Percentiles rank a stretch among this genome's conserved stretches.
Evolutionary conservation across 768 basidiomycete genomes (phyloP).

Genomic region (Paxillus involutus): DNA sequence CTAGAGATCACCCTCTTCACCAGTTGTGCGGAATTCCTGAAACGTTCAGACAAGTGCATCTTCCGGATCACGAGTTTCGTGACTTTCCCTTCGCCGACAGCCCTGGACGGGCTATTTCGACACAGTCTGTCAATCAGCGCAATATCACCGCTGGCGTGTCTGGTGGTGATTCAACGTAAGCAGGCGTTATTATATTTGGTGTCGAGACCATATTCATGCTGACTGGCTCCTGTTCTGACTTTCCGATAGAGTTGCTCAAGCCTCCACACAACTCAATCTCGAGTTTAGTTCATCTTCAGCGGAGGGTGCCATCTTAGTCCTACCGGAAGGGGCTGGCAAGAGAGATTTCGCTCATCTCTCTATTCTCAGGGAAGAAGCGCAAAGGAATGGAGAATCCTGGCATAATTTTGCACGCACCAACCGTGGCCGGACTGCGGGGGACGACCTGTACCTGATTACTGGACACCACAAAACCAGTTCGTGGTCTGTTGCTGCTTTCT

Average conservation of each 20-base stretch:
- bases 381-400: conserved; percentile 28
- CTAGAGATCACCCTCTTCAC: conserved; percentile 31
- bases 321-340: conserved; percentile 33
- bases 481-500: conserved; percentile 29
- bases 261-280: background rate
- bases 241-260: too few relatives aligned
- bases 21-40: conserved; percentile 26
- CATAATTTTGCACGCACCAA: conserved; percentile 28
- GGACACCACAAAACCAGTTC: conserved; percentile 25
- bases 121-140: too few relatives aligned
- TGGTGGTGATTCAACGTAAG: too few relatives aligned
- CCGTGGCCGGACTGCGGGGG: conserved; percentile 18
- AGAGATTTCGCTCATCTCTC: conserved; percentile 24
- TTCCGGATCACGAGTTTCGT: background rate
- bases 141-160: too few relatives aligned
- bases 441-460: conserved; percentile 35
- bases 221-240: background rate
- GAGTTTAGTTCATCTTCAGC: conserved; percentile 17
- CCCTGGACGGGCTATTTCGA: too few relatives aligned
- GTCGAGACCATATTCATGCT: background rate
- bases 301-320: conserved; percentile 33
- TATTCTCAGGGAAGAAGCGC: conserved; percentile 27
- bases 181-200: background rate
- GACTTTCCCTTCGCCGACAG: background rate
- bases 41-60: conserved; percentile 26